phyloP scores from a whole-genome alignment of 805 yeast genomes.

The Saccharomycopsis sp. region DNA sequence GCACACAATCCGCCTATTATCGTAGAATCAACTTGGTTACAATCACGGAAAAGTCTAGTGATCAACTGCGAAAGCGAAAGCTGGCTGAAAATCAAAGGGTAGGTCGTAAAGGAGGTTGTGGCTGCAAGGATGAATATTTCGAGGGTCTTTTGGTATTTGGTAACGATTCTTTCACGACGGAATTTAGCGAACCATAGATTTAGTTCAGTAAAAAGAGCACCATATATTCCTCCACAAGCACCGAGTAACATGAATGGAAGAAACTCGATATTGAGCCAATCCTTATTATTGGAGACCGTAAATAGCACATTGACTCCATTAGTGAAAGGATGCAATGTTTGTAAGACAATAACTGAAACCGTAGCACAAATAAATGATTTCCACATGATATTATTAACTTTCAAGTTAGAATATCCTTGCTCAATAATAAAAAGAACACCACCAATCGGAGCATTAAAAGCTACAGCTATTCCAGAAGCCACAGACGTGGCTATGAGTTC shows the following conservation, averaged over 20 bases:
- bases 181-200: slow-evolving; percentile 39
- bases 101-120: slow-evolving; percentile 48
- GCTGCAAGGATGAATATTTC: slow-evolving; percentile 46
- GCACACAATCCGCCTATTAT: slow-evolving; percentile 28
- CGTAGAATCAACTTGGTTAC: slow-evolving; percentile 30
- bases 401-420: slow-evolving; percentile 56
- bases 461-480: slow-evolving; percentile 79
- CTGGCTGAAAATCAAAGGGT: slow-evolving; percentile 48
- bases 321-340: slow-evolving; percentile 37
- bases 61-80: slow-evolving; percentile 51
- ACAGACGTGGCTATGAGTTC: slow-evolving; percentile 69
- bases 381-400: slow-evolving; percentile 68
- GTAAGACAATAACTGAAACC: slow-evolving; percentile 56
- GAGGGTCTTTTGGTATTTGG: slow-evolving; percentile 27
- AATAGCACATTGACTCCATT: slow-evolving; percentile 50
- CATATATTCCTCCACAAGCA: slow-evolving; percentile 60
- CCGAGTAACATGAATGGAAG: slow-evolving; percentile 72
- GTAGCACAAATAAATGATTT: slow-evolving; percentile 76
- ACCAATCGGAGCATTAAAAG: slow-evolving; percentile 83
- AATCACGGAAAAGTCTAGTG: slow-evolving; percentile 63
- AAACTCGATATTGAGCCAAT: slow-evolving; percentile 67
- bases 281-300: slow-evolving; percentile 60
- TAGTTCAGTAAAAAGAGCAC: slow-evolving; percentile 44
- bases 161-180: slow-evolving; percentile 23
- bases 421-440: slow-evolving; percentile 79